Evolutionary conservation across 768 basidiomycete genomes (phyloP).

Genomic region (Gloeopeniophorella convolvens): DNA sequence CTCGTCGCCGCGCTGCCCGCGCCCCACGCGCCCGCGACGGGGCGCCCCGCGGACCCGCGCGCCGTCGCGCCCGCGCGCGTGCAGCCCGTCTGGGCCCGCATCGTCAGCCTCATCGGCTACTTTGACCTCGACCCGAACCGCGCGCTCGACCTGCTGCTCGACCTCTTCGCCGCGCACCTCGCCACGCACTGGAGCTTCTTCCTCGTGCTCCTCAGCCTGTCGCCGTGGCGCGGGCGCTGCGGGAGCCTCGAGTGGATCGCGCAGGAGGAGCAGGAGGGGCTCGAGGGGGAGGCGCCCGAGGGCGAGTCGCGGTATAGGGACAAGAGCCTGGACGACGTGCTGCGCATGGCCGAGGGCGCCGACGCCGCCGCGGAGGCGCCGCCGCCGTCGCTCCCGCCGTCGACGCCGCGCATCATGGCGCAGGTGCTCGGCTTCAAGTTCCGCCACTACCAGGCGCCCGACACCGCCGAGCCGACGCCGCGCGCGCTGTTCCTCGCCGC

Average conservation of each 20-base stretch:
- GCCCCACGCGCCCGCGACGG: conserved; percentile 63
- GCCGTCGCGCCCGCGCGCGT: conserved; percentile 57
- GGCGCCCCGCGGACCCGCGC: conserved; percentile 53
- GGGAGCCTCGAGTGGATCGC: conserved; percentile 12
- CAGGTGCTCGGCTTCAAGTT: conserved; percentile 99
- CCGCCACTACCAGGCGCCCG: conserved; percentile 72
- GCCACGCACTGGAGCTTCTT: conserved; percentile 85
- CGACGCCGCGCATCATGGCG: conserved; percentile 59
- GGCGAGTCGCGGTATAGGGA: conserved; percentile 37
- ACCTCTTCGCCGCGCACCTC: conserved; percentile 80
- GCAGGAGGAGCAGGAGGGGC: conserved; percentile 6
- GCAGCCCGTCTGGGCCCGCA: conserved; percentile 70
- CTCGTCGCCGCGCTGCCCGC: conserved; percentile 72
- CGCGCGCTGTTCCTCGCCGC: conserved; percentile 74
- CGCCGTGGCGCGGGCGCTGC: conserved; percentile 57
- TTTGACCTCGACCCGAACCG: conserved; percentile 96
- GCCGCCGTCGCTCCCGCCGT: conserved; percentile 16
- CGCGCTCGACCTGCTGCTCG: conserved; percentile 88
- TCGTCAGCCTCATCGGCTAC: conserved; percentile 87
- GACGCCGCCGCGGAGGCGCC: conserved; percentile 1
- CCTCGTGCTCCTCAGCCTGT: conserved; percentile 75
- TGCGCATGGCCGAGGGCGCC: conserved; percentile 48
- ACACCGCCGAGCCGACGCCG: conserved; percentile 55
- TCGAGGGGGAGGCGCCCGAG: conserved; percentile 3
- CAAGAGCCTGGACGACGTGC: conserved; percentile 62